Base-by-base conservation (phyloP, 1,284 basidiomycete species). In the Ganoderma multipileum region DNA sequence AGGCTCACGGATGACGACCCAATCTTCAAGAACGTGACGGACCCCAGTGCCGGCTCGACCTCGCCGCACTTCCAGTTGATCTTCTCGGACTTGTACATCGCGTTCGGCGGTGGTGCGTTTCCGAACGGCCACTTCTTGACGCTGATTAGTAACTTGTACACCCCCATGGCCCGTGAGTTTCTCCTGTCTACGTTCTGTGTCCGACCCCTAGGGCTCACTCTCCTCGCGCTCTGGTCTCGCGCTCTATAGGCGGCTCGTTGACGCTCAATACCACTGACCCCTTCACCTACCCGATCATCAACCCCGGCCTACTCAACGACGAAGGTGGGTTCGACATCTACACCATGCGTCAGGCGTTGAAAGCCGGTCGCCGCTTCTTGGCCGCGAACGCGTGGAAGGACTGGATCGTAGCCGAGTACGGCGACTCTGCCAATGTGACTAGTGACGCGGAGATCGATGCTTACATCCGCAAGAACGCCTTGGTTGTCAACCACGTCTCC, bases 241-340 rank as follows among this genome's bases (percentile, higher is more conserved):
- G 33, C 33, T 33, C 3, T 42, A 41, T 58, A 75, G 75, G 78
- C 28, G 78, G 78, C 3, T 72, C 67, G 23, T 63, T 78, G 18
- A 72, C 67, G 5, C 69, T 79, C 41, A 72, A 72, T 65, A 72
- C 73, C 20, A 68, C 64, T 14, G 68, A 74, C 63, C 72, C 76
- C 1, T 75, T 75, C 61, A 69, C 63, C 38, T 18, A 69, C 28
- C 76, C 77, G 11, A 33, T 75, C 38, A 76, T 79, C 66, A 71
- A 76, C 67, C 67, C 74, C 0, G 68, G 61, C 14, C 63, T 74
- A 42, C 69, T 77, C 33, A 61, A 60, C 12, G 68, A 61, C 20
- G 55, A 67, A 4, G 67, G 68, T 36, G 75, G 73, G 57, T 59
- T 76, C 28, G 76, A 77, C 68, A 12, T 76, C 8, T 66, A 66